phyloP scores from a whole-genome alignment of 2,329 filamentous ascomycete genomes.

The Trichoderma polysporum region DNA sequence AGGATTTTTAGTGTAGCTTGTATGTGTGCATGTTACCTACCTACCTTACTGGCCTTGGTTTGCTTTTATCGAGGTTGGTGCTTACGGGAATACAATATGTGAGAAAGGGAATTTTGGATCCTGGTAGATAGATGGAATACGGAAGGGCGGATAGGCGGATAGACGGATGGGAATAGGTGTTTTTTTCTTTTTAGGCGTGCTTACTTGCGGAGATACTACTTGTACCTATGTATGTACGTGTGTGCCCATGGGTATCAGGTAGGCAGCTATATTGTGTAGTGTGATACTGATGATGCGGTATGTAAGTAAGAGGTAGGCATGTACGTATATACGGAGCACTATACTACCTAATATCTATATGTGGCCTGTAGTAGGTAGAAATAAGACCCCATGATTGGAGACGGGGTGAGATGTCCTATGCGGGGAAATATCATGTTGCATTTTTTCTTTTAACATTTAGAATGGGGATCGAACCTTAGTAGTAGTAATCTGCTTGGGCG shows the following conservation, averaged over 20 bases:
- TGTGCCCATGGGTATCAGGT: not conserved
- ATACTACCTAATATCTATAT: not conserved
- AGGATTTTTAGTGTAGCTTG: no score
- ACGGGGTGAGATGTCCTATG: not conserved
- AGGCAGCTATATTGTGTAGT: not conserved
- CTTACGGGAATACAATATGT: no score
- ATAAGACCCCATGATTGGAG: not conserved
- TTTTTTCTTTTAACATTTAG: not conserved
- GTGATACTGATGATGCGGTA: constrained; percentile 2
- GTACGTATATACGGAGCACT: not conserved
- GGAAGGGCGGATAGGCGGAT: not conserved
- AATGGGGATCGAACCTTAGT: not conserved
- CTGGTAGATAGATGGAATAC: not conserved
- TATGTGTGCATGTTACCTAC: no score
- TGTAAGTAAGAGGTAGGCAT: constrained; percentile 4
- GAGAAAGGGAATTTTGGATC: not conserved
- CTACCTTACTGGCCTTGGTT: no score
- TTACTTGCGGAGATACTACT: not conserved
- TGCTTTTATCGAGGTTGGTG: not conserved
- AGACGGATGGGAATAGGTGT: not conserved
- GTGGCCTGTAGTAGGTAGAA: not conserved
- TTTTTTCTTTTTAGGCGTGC: not conserved
- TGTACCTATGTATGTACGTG: not conserved
- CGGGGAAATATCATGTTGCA: not conserved
- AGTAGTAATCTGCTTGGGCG: no score